Conservation (phyloP, 768 basidiomycete species). For the Naganishia friedmannii region DNA sequence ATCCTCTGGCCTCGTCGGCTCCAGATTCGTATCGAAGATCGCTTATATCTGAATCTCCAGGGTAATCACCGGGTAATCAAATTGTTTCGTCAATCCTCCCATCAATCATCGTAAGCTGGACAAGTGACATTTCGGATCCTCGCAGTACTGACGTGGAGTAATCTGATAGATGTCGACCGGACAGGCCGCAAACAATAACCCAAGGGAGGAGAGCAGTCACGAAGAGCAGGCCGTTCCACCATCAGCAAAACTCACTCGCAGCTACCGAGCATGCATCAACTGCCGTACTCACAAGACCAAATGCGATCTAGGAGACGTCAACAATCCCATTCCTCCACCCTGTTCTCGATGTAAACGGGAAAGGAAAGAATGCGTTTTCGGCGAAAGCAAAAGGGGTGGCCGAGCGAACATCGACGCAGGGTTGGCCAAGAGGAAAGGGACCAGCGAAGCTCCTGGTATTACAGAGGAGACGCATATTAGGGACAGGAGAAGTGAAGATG, state of each 20-base stretch:
- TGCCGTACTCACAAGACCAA: constrained; percentile 39
- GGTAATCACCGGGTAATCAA: too few relatives aligned
- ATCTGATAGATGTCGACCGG: neutral
- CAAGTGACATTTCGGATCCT: neutral
- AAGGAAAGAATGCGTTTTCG: constrained; percentile 46
- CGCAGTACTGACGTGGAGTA: neutral
- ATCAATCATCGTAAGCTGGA: too few relatives aligned
- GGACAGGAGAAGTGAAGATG: neutral
- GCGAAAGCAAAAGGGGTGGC: constrained; percentile 45
- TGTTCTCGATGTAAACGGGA: constrained; percentile 46
- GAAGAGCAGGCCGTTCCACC: neutral
- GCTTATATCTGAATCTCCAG: too few relatives aligned
- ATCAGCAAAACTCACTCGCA: constrained; percentile 13
- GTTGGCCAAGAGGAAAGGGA: constrained; percentile 2
- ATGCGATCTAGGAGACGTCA: constrained; percentile 49
- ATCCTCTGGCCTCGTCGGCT: too few relatives aligned
- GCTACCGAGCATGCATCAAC: constrained; percentile 27
- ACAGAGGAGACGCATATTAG: neutral
- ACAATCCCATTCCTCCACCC: constrained; percentile 45
- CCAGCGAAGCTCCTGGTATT: constrained; percentile 1
- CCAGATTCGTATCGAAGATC: too few relatives aligned
- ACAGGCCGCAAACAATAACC: neutral
- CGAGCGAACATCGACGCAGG: constrained; percentile 37
- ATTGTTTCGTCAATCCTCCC: too few relatives aligned
- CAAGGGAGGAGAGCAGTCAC: neutral